These are phyloP conservation scores for Chaetomiaceae sp. DNA, from an alignment of 2,329 filamentous ascomycete species.

Conservation along the genomic window DNA sequence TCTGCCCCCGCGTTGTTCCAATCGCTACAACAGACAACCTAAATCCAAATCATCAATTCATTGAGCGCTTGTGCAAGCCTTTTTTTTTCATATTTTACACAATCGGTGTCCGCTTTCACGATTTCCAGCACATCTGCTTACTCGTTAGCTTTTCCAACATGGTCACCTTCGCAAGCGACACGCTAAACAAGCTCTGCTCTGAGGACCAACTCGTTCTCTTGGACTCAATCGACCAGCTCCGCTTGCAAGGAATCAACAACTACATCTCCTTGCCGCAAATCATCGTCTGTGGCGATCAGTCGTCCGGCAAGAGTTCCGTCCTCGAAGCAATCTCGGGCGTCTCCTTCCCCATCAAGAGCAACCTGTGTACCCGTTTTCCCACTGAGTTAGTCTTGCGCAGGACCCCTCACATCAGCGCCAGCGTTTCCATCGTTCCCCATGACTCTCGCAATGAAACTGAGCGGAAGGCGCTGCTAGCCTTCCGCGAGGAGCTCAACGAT, in stretches of 20 bases:
- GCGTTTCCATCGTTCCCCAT: constrained; percentile 24
- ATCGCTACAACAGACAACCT: too few species aligned
- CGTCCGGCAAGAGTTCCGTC: constrained; percentile 52
- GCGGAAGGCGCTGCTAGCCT: constrained; percentile 12
- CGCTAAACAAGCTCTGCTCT: constrained; percentile 22
- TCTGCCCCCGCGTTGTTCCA: too few species aligned
- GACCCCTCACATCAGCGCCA: constrained; percentile 11
- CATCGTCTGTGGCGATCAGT: constrained; percentile 59
- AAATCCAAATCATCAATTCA: too few species aligned
- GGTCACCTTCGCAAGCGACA: neutral
- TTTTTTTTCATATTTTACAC: too few species aligned
- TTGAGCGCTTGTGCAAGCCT: too few species aligned
- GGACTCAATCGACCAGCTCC: constrained; percentile 34
- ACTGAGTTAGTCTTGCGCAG: constrained; percentile 25
- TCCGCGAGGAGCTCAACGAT: constrained; percentile 9
- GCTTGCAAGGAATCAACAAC: constrained; percentile 34
- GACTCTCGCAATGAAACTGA: constrained; percentile 17
- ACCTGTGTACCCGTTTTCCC: constrained; percentile 24
- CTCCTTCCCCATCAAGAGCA: constrained; percentile 21
- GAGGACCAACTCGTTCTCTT: constrained; percentile 17
- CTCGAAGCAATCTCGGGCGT: constrained; percentile 24
- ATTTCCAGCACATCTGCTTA: neutral
- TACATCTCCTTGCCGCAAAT: constrained; percentile 43
- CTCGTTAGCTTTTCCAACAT: neutral
- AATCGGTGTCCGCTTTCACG: too few species aligned